Evolutionary conservation across 73 alveolate genomes (phyloP).

Genomic region (Tetrahymena borealis): DNA sequence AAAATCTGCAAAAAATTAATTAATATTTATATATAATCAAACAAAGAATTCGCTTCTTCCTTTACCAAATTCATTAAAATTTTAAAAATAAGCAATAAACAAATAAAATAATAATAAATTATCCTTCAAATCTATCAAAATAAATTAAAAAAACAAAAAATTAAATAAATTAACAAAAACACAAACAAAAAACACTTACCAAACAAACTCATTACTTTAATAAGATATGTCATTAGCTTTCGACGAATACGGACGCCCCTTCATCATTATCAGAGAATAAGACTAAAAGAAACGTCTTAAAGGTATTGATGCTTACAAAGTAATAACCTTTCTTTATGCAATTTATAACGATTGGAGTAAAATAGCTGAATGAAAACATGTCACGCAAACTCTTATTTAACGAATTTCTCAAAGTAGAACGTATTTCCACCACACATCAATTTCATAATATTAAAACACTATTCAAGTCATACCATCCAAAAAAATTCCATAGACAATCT

Average conservation of each 20-base stretch:
- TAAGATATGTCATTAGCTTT: conserved; percentile 55
- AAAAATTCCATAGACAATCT: no score
- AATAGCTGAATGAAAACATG: no score
- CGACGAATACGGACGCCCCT: conserved; percentile 95
- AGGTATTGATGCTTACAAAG: conserved; percentile 91
- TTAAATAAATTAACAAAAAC: not conserved
- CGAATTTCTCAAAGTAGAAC: not conserved
- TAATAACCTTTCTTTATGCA: conserved; percentile 1
- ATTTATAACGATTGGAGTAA: no score
- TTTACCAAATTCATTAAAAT: not conserved
- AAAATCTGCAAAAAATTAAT: not conserved
- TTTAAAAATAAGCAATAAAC: not conserved
- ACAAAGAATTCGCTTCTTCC: not conserved
- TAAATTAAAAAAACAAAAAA: not conserved
- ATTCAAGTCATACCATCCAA: no score
- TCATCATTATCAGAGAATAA: conserved; percentile 85
- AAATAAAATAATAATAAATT: not conserved
- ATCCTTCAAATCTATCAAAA: not conserved
- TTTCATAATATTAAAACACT: no score
- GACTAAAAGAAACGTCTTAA: conserved; percentile 87
- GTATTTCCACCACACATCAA: not conserved
- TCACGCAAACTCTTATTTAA: no score
- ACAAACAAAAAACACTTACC: not conserved
- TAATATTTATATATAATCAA: not conserved
- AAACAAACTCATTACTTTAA: not conserved